Evolutionary conservation across 1,139 yeast species (phyloP).

Genomic region (Debaryomycetaceae sp.): DNA sequence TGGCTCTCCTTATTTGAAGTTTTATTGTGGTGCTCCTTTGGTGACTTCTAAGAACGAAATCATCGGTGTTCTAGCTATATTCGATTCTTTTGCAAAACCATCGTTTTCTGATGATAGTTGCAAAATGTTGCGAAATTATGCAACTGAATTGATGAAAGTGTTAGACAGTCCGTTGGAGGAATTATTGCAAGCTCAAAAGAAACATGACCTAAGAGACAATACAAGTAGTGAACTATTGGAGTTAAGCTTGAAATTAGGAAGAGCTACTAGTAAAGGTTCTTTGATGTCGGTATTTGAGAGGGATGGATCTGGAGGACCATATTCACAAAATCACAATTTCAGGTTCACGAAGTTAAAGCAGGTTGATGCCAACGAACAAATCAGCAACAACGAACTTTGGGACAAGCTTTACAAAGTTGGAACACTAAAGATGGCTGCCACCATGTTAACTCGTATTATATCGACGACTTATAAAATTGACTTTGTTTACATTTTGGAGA

Average conservation of each 20-base stretch:
- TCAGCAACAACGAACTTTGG: slow-evolving; percentile 26
- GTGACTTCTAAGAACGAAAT: slow-evolving; percentile 32
- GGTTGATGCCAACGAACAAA: slow-evolving; percentile 11
- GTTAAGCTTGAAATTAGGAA: slow-evolving; percentile 39
- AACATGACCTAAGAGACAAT: slow-evolving; percentile 1
- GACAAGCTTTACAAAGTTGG: slow-evolving; percentile 38
- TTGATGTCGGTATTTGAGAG: slow-evolving; percentile 49
- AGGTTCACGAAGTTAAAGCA: slow-evolving; percentile 33
- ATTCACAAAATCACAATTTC: slow-evolving; percentile 44
- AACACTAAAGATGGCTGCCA: slow-evolving; percentile 43
- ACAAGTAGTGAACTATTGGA: slow-evolving; percentile 21
- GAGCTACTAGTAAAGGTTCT: slow-evolving; percentile 49
- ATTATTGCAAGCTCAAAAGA: slow-evolving; percentile 7
- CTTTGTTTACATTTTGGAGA: slow-evolving; percentile 56
- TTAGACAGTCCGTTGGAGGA: slow-evolving; percentile 33
- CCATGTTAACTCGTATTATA: slow-evolving; percentile 37
- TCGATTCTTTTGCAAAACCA: slow-evolving; percentile 46
- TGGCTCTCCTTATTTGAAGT: slow-evolving; percentile 55
- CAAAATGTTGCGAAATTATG: slow-evolving; percentile 29
- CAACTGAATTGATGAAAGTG: slow-evolving; percentile 42
- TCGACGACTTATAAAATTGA: slow-evolving; percentile 37
- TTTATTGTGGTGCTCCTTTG: slow-evolving; percentile 65
- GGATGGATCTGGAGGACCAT: slow-evolving; percentile 62
- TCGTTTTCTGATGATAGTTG: slow-evolving; percentile 34
- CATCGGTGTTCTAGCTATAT: slow-evolving; percentile 61